Percentiles rank a stretch among this genome's conserved stretches.
Conservation (phyloP, 495 filamentous ascomycete species). For the Podospora australis region DNA sequence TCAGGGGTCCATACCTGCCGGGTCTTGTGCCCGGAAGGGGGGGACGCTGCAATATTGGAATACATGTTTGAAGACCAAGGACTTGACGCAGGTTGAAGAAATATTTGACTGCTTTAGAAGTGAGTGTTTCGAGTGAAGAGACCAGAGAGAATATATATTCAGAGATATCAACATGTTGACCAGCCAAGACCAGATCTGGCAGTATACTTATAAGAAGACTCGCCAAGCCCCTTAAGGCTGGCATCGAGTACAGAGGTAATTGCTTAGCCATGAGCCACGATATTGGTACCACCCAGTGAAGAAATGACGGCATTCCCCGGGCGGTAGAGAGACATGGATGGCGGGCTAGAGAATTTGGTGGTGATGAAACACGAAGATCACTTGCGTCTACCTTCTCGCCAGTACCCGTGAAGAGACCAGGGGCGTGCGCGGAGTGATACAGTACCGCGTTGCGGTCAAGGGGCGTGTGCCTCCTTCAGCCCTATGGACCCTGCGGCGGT, state of each 20-base stretch:
- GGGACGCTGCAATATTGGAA: too few relatives aligned
- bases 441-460: not conserved
- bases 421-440: not conserved
- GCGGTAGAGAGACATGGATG: not conserved
- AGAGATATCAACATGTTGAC: too few relatives aligned
- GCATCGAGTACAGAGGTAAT: constrained; percentile 4
- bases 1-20: constrained; percentile 26
- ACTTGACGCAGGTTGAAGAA: too few relatives aligned
- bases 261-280: not conserved
- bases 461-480: too few relatives aligned
- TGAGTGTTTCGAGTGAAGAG: too few relatives aligned
- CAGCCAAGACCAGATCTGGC: constrained; percentile 1
- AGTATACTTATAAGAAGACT: constrained; percentile 2
- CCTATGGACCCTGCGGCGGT: not conserved
- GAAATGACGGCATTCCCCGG: not conserved
- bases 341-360: not conserved
- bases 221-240: not conserved
- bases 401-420: not conserved
- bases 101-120: too few relatives aligned
- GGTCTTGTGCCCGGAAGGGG: constrained; percentile 4
- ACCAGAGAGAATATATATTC: too few relatives aligned
- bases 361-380: not conserved
- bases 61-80: too few relatives aligned
- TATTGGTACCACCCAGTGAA: not conserved
- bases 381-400: constrained; percentile 1